Percentiles rank a stretch among this genome's conserved stretches.
These are phyloP conservation scores for Diaporthe sp. DNA, from an alignment of 2,329 filamentous ascomycete genomes.

Conservation along the genomic window DNA sequence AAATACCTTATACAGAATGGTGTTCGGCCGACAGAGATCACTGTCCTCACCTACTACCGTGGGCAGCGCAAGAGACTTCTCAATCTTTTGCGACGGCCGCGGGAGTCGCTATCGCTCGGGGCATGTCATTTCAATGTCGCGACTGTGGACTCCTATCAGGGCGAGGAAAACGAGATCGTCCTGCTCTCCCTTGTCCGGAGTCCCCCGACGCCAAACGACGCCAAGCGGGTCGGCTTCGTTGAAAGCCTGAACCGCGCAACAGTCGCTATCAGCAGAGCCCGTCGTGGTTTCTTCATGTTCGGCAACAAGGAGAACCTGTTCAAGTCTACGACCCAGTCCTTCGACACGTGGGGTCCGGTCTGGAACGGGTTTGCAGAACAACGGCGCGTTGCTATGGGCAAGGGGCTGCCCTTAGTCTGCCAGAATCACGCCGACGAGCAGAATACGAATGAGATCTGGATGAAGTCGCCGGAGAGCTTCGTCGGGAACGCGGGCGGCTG, in stretches of 20 bases:
- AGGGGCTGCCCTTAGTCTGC: conserved; percentile 72
- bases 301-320: conserved; percentile 73
- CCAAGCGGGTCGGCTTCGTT: conserved; percentile 76
- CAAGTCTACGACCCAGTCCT: conserved; percentile 54
- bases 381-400: conserved; percentile 42
- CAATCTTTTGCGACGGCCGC: conserved; percentile 51
- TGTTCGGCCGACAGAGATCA: conserved; percentile 70
- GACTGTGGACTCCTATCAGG: conserved; percentile 91
- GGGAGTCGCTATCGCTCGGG: conserved; percentile 43
- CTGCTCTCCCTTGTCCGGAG: conserved; percentile 84
- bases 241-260: conserved; percentile 68
- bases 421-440: conserved; percentile 59
- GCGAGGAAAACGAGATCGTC: conserved; percentile 88
- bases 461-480: conserved; percentile 64
- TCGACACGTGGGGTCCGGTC: conserved; percentile 53
- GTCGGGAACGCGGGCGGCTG: conserved; percentile 63
- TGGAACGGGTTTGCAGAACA: conserved; percentile 62
- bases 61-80: conserved; percentile 79
- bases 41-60: conserved; percentile 88
- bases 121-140: conserved; percentile 66
- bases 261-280: conserved; percentile 75
- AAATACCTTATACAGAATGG: conserved; percentile 79
- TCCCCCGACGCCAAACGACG: conserved; percentile 53
- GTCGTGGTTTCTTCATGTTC: conserved; percentile 84
- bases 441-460: conserved; percentile 50